These are phyloP conservation scores for Aspergillus melleus DNA, from an alignment of 2,329 filamentous ascomycete species.

Conservation along the genomic window DNA sequence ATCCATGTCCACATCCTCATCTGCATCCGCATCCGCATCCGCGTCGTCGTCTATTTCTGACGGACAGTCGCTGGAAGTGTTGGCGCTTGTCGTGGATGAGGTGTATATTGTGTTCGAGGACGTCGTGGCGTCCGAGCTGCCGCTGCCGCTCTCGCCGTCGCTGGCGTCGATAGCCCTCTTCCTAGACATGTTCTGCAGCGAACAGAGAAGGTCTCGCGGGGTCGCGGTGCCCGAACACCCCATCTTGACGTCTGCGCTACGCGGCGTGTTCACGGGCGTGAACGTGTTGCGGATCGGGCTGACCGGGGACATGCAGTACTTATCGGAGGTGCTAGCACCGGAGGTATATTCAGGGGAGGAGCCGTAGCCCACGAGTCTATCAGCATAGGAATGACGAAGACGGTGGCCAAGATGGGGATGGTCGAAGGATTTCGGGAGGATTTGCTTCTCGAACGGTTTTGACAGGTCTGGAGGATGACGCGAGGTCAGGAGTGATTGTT, in stretches of 20 bases:
- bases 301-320: conserved; percentile 40
- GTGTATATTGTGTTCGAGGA: background rate
- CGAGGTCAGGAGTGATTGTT: background rate
- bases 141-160: conserved; percentile 13
- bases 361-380: conserved; percentile 38
- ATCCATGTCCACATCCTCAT: background rate
- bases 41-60: conserved; percentile 6
- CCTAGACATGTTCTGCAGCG: conserved; percentile 12
- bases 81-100: conserved; percentile 4
- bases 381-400: conserved; percentile 26
- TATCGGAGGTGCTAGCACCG: conserved; percentile 35
- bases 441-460: conserved; percentile 17
- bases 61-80: conserved; percentile 15
- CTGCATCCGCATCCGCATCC: no score
- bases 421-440: conserved; percentile 21
- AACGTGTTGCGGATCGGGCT: conserved; percentile 41
- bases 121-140: background rate
- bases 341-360: conserved; percentile 38
- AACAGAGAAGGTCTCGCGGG: conserved; percentile 25
- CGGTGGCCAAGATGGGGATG: conserved; percentile 6
- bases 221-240: conserved; percentile 17
- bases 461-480: background rate
- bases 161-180: conserved; percentile 5
- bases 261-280: conserved; percentile 45
- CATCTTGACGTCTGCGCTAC: conserved; percentile 19